Evolutionary conservation across 2,329 filamentous ascomycete species (phyloP).

Genomic region (Chaetothyriales sp.): DNA sequence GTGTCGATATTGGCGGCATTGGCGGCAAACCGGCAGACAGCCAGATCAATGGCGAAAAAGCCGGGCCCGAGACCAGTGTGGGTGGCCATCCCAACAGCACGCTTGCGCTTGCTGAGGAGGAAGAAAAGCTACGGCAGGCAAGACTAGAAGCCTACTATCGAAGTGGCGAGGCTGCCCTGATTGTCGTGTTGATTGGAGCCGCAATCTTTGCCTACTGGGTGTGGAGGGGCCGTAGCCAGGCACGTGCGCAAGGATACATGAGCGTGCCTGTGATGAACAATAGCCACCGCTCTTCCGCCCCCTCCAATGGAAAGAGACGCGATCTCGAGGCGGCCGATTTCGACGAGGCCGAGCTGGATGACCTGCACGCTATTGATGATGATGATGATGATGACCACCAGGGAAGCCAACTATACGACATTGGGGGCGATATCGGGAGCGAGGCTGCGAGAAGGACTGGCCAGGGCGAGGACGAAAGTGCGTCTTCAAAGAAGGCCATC

Average conservation of each 20-base stretch:
- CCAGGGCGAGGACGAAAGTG: background rate
- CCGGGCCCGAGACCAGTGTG: conserved; percentile 55
- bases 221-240: conserved; percentile 39
- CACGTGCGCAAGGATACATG: conserved; percentile 31
- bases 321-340: conserved; percentile 49
- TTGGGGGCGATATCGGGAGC: conserved; percentile 33
- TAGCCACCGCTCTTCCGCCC: conserved; percentile 13
- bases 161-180: conserved; percentile 70
- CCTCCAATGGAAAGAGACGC: conserved; percentile 25
- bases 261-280: conserved; percentile 16
- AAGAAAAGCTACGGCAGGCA: conserved; percentile 62
- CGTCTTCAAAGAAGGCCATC: background rate
- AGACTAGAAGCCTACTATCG: conserved; percentile 81
- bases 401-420: conserved; percentile 25
- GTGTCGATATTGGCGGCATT: conserved; percentile 77
- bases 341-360: conserved; percentile 46
- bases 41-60: conserved; percentile 70
- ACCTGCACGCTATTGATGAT: conserved; percentile 25
- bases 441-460: conserved; percentile 15
- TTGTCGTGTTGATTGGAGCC: conserved; percentile 63
- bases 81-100: conserved; percentile 58
- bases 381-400: conserved; percentile 9
- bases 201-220: conserved; percentile 58
- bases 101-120: conserved; percentile 49
- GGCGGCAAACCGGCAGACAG: conserved; percentile 67